Conservation (phyloP, 495 filamentous ascomycete genomes). For the Penicillium herquei region DNA sequence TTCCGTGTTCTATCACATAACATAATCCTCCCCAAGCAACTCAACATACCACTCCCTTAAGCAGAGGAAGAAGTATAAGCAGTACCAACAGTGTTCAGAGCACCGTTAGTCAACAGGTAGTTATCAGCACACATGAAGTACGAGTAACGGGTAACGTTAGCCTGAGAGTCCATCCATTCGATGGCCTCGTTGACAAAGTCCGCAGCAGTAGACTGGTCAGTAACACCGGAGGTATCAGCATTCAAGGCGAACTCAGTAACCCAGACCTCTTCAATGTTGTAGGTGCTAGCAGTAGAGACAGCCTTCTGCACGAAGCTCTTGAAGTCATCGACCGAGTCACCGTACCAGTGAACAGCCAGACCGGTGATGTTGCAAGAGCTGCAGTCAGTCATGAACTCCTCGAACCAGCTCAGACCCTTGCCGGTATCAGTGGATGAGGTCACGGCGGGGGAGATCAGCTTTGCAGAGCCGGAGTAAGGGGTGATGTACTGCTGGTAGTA, state of each 20-base stretch:
- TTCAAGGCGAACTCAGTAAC: constrained; percentile 71
- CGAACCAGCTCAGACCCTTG: constrained; percentile 63
- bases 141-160: constrained; percentile 67
- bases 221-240: constrained; percentile 40
- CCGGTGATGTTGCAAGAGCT: constrained; percentile 62
- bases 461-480: constrained; percentile 60
- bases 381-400: constrained; percentile 58
- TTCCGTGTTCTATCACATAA: not conserved
- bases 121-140: constrained; percentile 69
- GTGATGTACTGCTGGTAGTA: constrained; percentile 68
- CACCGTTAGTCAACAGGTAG: constrained; percentile 27
- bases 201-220: constrained; percentile 41
- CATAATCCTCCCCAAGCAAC: not conserved
- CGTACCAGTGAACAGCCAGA: constrained; percentile 72
- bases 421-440: constrained; percentile 58
- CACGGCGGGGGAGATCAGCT: constrained; percentile 72
- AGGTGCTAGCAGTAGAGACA: constrained; percentile 36
- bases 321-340: constrained; percentile 50
- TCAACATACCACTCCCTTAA: not conserved
- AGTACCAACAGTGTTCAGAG: constrained; percentile 25
- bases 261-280: constrained; percentile 64
- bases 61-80: constrained; percentile 20
- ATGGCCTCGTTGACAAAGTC: constrained; percentile 57
- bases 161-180: constrained; percentile 64
- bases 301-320: constrained; percentile 56